These are phyloP conservation scores for Pichia norvegensis DNA, from an alignment of 1,139 yeast species.

Conservation along the genomic window DNA sequence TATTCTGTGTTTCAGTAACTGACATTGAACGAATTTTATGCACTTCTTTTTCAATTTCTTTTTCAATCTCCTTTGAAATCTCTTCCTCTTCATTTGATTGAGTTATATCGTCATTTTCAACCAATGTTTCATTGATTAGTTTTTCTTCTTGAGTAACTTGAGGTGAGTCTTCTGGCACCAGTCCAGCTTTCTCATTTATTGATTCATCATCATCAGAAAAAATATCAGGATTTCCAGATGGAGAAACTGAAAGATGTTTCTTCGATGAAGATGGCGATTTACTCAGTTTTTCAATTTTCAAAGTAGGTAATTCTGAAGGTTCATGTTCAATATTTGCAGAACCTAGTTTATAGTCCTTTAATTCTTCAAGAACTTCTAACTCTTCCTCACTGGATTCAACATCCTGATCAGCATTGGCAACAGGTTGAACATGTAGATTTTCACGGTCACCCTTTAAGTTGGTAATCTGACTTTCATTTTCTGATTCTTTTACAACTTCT, in stretches of 20 bases:
- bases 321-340: too few relatives aligned
- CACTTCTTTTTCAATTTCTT: constrained; percentile 4
- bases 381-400: not conserved
- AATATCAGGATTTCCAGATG: not conserved
- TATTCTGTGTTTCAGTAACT: not conserved
- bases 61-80: constrained; percentile 2
- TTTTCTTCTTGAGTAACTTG: constrained; percentile 1
- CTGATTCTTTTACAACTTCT: not conserved
- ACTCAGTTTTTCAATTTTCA: not conserved
- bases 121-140: constrained; percentile 3
- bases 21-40: constrained; percentile 2
- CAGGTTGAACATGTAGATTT: too few relatives aligned
- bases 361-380: not conserved
- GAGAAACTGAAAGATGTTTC: not conserved
- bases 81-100: not conserved
- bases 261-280: too few relatives aligned
- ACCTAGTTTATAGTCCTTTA: not conserved
- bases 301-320: not conserved
- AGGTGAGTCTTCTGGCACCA: not conserved
- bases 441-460: too few relatives aligned
- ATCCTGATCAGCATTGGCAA: not conserved
- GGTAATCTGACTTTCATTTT: too few relatives aligned
- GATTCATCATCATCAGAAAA: not conserved
- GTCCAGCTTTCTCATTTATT: not conserved
- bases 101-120: not conserved